Base-by-base conservation (phyloP, 192 early-diverging fungal genomes). In the Linnemannia schmuckeri region DNA sequence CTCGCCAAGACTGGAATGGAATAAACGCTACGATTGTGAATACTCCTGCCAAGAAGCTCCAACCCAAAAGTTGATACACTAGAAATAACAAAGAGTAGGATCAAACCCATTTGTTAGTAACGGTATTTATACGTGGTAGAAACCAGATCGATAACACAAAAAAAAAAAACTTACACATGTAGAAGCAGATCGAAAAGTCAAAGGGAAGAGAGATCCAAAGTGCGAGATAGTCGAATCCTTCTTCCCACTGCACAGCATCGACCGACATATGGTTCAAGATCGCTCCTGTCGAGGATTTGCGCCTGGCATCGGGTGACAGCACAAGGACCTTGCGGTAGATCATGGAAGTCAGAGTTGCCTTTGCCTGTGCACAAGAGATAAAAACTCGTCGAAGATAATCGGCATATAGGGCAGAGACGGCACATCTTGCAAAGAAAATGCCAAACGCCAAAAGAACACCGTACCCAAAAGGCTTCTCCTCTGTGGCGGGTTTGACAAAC, bases 211-310 rank as follows among this genome's bases (percentile, higher is more conserved):
- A 63, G 22, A 88, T 71, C 55, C 78, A 85, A 27, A 52, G 17
- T 0, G 80, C 55, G 15, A 90, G 40, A 13, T 57, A 41, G 1
- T 82, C 76, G n/a, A 79, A 40, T 0, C 72, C 82, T 15, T 82
- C 79, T 20, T 85, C 82, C 76, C 83, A 82, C 33, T 52, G 38
- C 0, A 66, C 77, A 18, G 89, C 89, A 77, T 90, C 89, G 3
- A 88, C 89, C 7, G 81, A 80, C 72, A 90, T 85, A 27, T 88
- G 89, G 42, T 90, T 90, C n/a, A 80, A 74, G 44, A 90, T 88
- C 18, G 82, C 76, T 1, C 89, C 89, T 9, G 74, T 80, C 33
- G 78, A 85, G 2, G 82, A 80, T 44, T 81, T 77, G 18, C 82
- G 47, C 27, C 76, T 82, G 17, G 82, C 85, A 27, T 87, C 89